Base-by-base conservation (phyloP, 306 rosid genomes). In the Vachellia pachyceras region DNA sequence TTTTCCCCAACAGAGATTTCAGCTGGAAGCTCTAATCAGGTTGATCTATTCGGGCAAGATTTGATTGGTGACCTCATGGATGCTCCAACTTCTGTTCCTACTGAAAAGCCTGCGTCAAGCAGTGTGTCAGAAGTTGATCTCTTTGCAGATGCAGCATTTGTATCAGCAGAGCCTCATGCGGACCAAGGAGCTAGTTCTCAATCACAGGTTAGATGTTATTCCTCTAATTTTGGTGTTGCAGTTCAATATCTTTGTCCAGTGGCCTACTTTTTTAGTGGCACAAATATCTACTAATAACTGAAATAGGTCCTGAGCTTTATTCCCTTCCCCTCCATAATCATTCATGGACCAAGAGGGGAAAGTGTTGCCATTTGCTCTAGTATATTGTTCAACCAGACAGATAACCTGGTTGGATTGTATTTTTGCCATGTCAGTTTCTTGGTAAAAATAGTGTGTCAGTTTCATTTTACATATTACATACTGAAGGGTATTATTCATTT, bases 61-160 rank as follows among this genome's bases (percentile, higher is more conserved):
- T 89, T 93, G 88, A 82, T 96, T 49, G 97, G 95, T 55, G 98
- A 93, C 84, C 89, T 96, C 87, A 81, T 96, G 89, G 99, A 92
- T 85, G 91, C 87, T 85, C 97, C 99, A 44, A 68, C 90, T 20
- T 80, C 97, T 75, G 89, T 75, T 85, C 81, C 94, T 37, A 74
- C 90, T 66, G 95, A 87, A 84, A 89, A 91, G 82, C 73, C 85
- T 44, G 88, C 78, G 25, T 49, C 79, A 75, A 75, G 75, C 82
- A 80, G 87, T 80, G 83, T 83, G 66, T 37, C 98, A 5, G 97
- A 89, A 79, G 95, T 90, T 77, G 99, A 96, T 90, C 93, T 93
- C 77, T 96, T 96, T 90, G 98, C 98, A 55, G 99, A 93, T 82
- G 97, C 97, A 10, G 58, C 90, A 71, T 93, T 93, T 90, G 91